A percentile compares a stretch with the other conserved stretches of the same genome.
phyloP scores from a whole-genome alignment of 2,329 filamentous ascomycete genomes.

The Nemania serpens region DNA sequence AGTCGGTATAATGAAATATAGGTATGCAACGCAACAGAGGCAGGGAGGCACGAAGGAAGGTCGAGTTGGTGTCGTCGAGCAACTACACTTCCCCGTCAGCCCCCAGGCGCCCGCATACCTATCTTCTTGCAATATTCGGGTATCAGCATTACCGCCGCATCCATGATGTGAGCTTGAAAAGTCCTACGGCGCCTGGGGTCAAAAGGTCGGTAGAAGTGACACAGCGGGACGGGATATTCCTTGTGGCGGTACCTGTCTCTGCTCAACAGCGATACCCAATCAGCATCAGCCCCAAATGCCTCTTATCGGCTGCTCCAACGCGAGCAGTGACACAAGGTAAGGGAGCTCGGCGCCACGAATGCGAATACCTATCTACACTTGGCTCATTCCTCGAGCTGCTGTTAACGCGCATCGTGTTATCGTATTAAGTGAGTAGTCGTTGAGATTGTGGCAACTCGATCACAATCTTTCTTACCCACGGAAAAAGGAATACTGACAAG shows the following conservation, averaged over 20 bases:
- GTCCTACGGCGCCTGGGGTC: conserved; percentile 17
- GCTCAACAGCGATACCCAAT: conserved; percentile 31
- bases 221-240: conserved; percentile 21
- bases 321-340: conserved; percentile 28
- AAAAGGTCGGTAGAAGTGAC: conserved; percentile 14
- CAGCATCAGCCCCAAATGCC: conserved; percentile 20
- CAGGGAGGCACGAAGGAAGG: neutral
- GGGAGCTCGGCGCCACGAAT: conserved; percentile 34
- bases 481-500: too few species aligned
- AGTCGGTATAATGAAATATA: neutral
- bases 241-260: conserved; percentile 28
- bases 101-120: neutral
- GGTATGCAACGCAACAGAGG: too few species aligned
- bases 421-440: neutral
- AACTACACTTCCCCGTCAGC: neutral
- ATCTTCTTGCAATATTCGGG: neutral
- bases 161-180: conserved; percentile 9
- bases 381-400: conserved; percentile 14
- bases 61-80: too few species aligned
- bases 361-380: conserved; percentile 24
- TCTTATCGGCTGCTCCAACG: conserved; percentile 27
- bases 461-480: neutral
- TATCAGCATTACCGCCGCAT: conserved; percentile 1
- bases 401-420: neutral
- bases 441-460: too few species aligned